Evolutionary conservation across 148 eudicot species (phyloP).

Genomic region (Fallopia convolvulus): DNA sequence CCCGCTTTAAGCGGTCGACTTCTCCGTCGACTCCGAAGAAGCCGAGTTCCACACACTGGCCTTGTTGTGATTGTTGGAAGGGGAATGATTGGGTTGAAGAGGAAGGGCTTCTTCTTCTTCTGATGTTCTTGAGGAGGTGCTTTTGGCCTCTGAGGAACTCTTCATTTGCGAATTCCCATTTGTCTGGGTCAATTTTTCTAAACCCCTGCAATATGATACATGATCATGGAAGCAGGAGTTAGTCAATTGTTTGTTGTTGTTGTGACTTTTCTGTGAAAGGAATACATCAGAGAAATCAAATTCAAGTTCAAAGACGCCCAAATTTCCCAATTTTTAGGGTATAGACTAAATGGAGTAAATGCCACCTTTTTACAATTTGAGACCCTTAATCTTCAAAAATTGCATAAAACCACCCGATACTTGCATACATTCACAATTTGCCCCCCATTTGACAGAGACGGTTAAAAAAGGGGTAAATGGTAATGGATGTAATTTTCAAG

Average conservation of each 20-base stretch:
- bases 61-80: conserved; percentile 31
- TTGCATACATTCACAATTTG: no score
- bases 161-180: conserved; percentile 92
- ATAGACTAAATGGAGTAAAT: no score
- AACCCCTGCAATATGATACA: conserved; percentile 56
- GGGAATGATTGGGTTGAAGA: conserved; percentile 19
- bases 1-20: conserved; percentile 49
- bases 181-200: conserved; percentile 82
- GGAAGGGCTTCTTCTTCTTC: conserved; percentile 41
- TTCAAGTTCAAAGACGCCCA: no score
- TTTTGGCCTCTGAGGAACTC: conserved; percentile 64
- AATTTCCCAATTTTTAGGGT: no score
- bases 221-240: conserved; percentile 4
- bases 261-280: neutral
- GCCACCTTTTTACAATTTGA: no score
- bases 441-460: no score
- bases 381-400: neutral
- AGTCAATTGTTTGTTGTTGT: neutral
- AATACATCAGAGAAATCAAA: neutral
- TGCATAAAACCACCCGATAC: neutral
- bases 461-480: no score
- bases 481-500: no score
- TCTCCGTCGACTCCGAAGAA: conserved; percentile 54
- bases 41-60: conserved; percentile 59
- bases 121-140: conserved; percentile 63